These are phyloP conservation scores for Kwoniella europaea DNA, from an alignment of 768 basidiomycete species.

Conservation along the genomic window DNA sequence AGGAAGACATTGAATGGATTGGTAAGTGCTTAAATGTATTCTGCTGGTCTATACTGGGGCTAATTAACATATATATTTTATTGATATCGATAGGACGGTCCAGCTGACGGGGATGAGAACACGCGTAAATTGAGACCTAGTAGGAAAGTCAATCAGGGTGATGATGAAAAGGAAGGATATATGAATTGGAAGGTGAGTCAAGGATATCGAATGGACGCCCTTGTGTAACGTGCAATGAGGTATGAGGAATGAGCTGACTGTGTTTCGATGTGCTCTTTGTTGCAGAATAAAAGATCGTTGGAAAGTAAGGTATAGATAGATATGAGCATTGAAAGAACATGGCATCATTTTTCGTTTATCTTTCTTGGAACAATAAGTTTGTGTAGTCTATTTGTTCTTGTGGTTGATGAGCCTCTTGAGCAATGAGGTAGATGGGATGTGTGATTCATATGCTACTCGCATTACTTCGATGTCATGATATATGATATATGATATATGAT, in stretches of 20 bases:
- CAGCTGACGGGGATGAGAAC: constrained; percentile 9
- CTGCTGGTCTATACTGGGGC: constrained; percentile 56
- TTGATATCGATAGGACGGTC: constrained; percentile 67
- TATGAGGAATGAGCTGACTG: too few relatives aligned
- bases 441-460: too few relatives aligned
- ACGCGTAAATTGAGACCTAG: constrained; percentile 23
- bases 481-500: too few relatives aligned
- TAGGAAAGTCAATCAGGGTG: constrained; percentile 35
- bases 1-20: constrained; percentile 39
- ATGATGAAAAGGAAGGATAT: constrained; percentile 40
- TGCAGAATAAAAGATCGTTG: neutral
- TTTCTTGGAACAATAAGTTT: too few relatives aligned
- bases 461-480: too few relatives aligned
- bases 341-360: too few relatives aligned
- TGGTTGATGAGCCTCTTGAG: too few relatives aligned
- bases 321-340: too few relatives aligned
- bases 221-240: neutral
- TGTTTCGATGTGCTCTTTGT: too few relatives aligned
- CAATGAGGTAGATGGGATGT: too few relatives aligned
- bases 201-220: neutral
- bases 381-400: too few relatives aligned
- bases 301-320: neutral
- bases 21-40: constrained; percentile 59
- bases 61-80: constrained; percentile 61
- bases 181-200: constrained; percentile 46